A percentile compares a stretch with the other conserved stretches of the same genome.
These are phyloP conservation scores for Camellia granthamiana DNA, from an alignment of 148 eudicot species.

Conservation along the genomic window DNA sequence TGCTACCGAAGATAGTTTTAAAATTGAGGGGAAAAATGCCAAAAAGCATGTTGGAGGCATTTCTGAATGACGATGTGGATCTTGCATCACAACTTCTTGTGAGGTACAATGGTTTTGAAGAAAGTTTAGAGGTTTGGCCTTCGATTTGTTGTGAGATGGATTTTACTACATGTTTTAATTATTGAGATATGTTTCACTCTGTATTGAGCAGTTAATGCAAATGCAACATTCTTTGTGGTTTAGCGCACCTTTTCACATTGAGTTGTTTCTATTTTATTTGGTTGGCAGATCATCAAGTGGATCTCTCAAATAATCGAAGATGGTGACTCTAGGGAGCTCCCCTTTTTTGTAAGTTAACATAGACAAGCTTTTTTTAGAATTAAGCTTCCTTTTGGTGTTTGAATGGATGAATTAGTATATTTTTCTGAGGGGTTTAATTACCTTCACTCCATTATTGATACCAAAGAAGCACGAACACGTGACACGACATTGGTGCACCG, in stretches of 20 bases:
- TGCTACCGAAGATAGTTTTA: slow-evolving; percentile 39
- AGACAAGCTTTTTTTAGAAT: not conserved
- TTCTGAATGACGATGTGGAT: slow-evolving; percentile 57
- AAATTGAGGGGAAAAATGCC: slow-evolving; percentile 38
- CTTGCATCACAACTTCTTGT: slow-evolving; percentile 88
- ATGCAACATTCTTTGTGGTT: not conserved
- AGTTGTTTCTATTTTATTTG: slow-evolving; percentile 5
- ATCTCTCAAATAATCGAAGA: slow-evolving; percentile 79
- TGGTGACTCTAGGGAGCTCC: slow-evolving; percentile 69
- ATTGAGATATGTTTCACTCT: not conserved
- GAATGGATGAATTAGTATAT: too few relatives aligned
- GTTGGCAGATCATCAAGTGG: slow-evolving; percentile 74
- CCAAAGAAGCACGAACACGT: too few relatives aligned
- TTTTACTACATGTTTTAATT: not conserved
- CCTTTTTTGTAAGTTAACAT: slow-evolving; percentile 71
- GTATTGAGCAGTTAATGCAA: not conserved
- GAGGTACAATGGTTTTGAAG: slow-evolving; percentile 68
- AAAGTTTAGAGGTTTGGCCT: slow-evolving; percentile 56
- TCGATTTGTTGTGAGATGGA: slow-evolving; percentile 9
- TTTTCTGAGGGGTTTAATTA: too few relatives aligned
- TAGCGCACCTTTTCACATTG: slow-evolving; percentile 7
- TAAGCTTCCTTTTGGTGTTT: not conserved
- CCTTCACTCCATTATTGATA: too few relatives aligned
- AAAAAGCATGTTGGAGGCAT: slow-evolving; percentile 43
- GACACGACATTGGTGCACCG: too few relatives aligned